phyloP scores from a whole-genome alignment of 495 filamentous ascomycete species.

The Durotheca rogersii region DNA sequence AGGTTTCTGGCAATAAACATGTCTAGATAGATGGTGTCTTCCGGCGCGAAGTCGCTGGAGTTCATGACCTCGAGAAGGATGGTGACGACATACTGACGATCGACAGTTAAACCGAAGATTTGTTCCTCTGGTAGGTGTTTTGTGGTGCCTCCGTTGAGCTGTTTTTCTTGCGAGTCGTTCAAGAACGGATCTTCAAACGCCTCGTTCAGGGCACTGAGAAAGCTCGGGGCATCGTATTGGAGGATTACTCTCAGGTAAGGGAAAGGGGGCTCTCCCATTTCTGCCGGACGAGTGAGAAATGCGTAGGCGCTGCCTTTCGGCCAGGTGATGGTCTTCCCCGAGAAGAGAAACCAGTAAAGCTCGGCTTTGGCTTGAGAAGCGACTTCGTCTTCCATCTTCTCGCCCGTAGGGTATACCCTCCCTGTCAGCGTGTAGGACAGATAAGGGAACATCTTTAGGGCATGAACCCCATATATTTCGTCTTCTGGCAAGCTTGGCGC shows the following conservation, averaged over 20 bases:
- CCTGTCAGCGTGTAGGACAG: constrained; percentile 91
- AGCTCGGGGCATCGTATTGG: constrained; percentile 84
- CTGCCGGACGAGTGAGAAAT: constrained; percentile 53
- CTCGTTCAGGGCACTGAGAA: constrained; percentile 94
- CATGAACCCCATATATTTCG: constrained; percentile 60
- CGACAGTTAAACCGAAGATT: constrained; percentile 70
- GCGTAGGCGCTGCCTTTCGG: constrained; percentile 56
- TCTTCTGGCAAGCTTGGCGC: constrained; percentile 47
- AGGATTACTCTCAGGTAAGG: constrained; percentile 82
- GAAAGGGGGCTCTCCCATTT: constrained; percentile 64
- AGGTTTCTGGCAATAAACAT: constrained; percentile 98
- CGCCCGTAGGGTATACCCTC: constrained; percentile 84
- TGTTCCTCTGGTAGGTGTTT: constrained; percentile 60
- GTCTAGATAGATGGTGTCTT: constrained; percentile 89
- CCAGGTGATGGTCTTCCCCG: constrained; percentile 70
- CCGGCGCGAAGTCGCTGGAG: constrained; percentile 64
- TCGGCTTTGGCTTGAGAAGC: constrained; percentile 77
- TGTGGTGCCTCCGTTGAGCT: constrained; percentile 50
- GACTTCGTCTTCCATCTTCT: constrained; percentile 64
- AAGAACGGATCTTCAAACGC: constrained; percentile 95
- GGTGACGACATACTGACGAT: constrained; percentile 85
- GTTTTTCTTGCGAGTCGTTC: constrained; percentile 67
- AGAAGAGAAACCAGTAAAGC: constrained; percentile 90
- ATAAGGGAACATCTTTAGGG: constrained; percentile 91
- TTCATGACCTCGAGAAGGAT: constrained; percentile 90